Base-by-base conservation (phyloP, 768 basidiomycete species). In the Suillus ampliporus region DNA sequence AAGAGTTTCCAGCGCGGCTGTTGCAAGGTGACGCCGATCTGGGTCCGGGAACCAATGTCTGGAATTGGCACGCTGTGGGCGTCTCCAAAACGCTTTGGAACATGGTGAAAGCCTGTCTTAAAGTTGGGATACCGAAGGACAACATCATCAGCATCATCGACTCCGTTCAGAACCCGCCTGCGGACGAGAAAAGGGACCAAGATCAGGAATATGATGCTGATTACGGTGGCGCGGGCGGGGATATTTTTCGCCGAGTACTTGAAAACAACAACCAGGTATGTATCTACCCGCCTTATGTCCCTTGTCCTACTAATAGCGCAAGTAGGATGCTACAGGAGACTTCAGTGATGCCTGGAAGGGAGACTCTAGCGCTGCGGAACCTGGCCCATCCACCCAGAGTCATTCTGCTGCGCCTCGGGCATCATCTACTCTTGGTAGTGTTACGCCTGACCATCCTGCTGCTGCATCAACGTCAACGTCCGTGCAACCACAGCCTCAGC, bases 21-120 rank as follows among this genome's bases (percentile, higher is more conserved):
- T 71, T 90, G 48, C 83, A 85, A 52, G 82, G 83, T 11, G 84
- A 85, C 59, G 75, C 81, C 0, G 86, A 91, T 65, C 79, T 85
- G 17, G 89, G 88, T 0, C 82, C 79, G 46, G 86, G 84, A 1
- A 64, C 81, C 2, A 82, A 85, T 60, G 82, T 89, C 11, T 93
- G 91, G 91, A 89, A 86, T 70, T 93, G 91, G 91, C 85, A 86
- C 61, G 86, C 87, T 1, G 79, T 89, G 70, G 91, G 91, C 4
- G 89, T 92, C 19, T 89, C 88, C 6, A 79, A 80, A 59, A 79
- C 84, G 23, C 74, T 93, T 53, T 92, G 90, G 91, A 89, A 90
- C 69, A 81, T 92, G 75, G 89, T 90, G 5, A 78, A 82, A 48
- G 87, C 85, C 0, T 83, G 80, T 43, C 69, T 93, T 69, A 79